A percentile compares a stretch with the other conserved stretches of the same genome.
Conservation (phyloP, 2,329 filamentous ascomycete species). For the Fusarium pseudocircinatum region DNA sequence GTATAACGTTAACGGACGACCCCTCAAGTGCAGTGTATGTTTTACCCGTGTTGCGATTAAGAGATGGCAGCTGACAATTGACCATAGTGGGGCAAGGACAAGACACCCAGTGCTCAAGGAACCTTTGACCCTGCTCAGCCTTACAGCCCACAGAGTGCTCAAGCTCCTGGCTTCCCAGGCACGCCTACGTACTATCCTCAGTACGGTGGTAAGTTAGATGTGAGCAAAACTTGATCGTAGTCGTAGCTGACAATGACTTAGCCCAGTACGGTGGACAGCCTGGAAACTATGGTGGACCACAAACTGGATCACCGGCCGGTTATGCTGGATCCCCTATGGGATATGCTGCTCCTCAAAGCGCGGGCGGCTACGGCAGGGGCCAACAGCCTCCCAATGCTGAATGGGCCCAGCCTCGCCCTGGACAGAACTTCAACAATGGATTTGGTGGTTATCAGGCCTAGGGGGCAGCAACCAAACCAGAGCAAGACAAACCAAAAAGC, state of each 20-base stretch:
- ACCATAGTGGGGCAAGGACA: slow-evolving; percentile 96
- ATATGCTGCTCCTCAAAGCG: slow-evolving; percentile 77
- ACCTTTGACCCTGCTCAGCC: slow-evolving; percentile 80
- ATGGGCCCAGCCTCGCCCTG: slow-evolving; percentile 62
- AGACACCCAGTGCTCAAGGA: slow-evolving; percentile 77
- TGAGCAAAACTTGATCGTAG: background rate
- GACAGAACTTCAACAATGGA: slow-evolving; percentile 68
- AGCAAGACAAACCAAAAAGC: slow-evolving; percentile 36
- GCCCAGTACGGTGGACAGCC: slow-evolving; percentile 72
- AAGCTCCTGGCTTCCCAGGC: slow-evolving; percentile 77
- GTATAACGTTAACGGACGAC: slow-evolving; percentile 96
- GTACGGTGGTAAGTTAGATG: slow-evolving; percentile 75
- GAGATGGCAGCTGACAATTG: slow-evolving; percentile 28
- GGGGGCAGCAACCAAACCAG: slow-evolving; percentile 39
- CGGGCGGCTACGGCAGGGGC: slow-evolving; percentile 86
- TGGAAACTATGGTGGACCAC: slow-evolving; percentile 70
- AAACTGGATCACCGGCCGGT: slow-evolving; percentile 68
- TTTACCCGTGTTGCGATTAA: background rate
- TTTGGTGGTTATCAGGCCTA: slow-evolving; percentile 73
- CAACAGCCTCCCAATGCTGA: slow-evolving; percentile 66
- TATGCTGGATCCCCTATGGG: slow-evolving; percentile 75
- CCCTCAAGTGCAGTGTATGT: slow-evolving; percentile 98
- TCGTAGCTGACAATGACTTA: slow-evolving; percentile 45
- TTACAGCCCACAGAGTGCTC: slow-evolving; percentile 78
- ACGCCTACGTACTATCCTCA: slow-evolving; percentile 93